Percentiles rank a stretch among this genome's conserved stretches.
Evolutionary conservation across 2,329 filamentous ascomycete genomes (phyloP).

Genomic region (Colletotrichum tamarilloi): DNA sequence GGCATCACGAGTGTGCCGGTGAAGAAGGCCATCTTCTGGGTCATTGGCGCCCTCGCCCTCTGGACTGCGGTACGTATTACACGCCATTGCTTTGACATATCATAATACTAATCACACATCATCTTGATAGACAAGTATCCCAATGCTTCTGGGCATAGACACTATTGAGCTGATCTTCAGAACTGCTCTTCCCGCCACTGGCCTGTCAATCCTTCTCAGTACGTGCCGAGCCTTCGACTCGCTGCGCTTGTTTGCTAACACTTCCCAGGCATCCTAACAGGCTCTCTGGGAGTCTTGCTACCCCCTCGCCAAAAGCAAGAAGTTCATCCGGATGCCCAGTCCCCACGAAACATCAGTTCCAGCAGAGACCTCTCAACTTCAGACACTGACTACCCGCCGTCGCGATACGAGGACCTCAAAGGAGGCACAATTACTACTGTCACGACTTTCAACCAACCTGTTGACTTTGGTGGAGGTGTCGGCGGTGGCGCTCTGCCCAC

Average conservation of each 20-base stretch:
- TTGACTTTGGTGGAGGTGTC: slow-evolving; percentile 40
- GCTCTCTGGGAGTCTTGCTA: slow-evolving; percentile 50
- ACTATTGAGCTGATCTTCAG: slow-evolving; percentile 55
- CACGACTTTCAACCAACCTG: slow-evolving; percentile 48
- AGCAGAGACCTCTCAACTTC: slow-evolving; percentile 54
- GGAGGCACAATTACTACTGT: slow-evolving; percentile 50
- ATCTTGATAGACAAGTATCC: slow-evolving; percentile 57
- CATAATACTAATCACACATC: slow-evolving; percentile 29
- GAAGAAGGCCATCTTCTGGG: slow-evolving; percentile 54
- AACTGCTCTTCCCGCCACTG: slow-evolving; percentile 62
- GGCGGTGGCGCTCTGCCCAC: slow-evolving; percentile 46
- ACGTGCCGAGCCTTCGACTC: slow-evolving; percentile 38
- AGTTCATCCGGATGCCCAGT: slow-evolving; percentile 50
- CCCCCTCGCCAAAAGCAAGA: slow-evolving; percentile 43
- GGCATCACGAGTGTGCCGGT: slow-evolving; percentile 48
- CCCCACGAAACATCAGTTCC: slow-evolving; percentile 45
- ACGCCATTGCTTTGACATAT: background rate
- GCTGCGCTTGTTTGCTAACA: slow-evolving; percentile 1
- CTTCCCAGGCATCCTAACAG: slow-evolving; percentile 46
- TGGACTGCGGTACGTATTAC: slow-evolving; percentile 63
- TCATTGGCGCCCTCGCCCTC: slow-evolving; percentile 57
- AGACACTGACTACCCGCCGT: slow-evolving; percentile 56
- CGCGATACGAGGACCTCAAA: slow-evolving; percentile 62
- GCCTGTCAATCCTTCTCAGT: slow-evolving; percentile 62
- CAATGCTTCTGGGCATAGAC: slow-evolving; percentile 60